Evolutionary conservation across 2,329 filamentous ascomycete genomes (phyloP).

Genomic region (Fusarium austroafricanum): DNA sequence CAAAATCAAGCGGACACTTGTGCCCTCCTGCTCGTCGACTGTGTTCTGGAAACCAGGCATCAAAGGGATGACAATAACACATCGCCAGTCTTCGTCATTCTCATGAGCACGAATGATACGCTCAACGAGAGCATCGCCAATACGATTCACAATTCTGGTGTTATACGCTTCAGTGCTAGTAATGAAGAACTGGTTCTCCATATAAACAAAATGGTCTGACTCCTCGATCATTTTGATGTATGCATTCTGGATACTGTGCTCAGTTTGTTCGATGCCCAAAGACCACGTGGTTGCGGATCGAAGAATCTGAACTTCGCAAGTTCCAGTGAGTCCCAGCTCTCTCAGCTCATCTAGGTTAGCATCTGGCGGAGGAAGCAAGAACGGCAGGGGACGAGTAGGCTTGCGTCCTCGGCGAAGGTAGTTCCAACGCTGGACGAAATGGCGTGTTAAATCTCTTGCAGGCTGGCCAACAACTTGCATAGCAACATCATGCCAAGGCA

Average conservation of each 20-base stretch:
- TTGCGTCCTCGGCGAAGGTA: constrained; percentile 94
- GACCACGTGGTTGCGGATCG: constrained; percentile 94
- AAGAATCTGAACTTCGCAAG: constrained; percentile 95
- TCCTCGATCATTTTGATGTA: constrained; percentile 95
- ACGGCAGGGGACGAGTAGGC: constrained; percentile 91
- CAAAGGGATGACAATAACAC: constrained; percentile 88
- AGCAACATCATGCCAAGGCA: constrained; percentile 98
- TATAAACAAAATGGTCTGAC: constrained; percentile 97
- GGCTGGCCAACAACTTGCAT: constrained; percentile 99
- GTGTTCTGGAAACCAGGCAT: constrained; percentile 99
- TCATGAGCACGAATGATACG: constrained; percentile 86
- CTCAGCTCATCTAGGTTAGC: constrained; percentile 88
- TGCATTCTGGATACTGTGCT: constrained; percentile 95
- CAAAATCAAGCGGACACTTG: constrained; percentile 94
- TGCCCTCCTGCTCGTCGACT: constrained; percentile 92
- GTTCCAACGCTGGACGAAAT: constrained; percentile 99
- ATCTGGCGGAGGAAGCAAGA: constrained; percentile 92
- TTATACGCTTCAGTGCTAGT: constrained; percentile 90
- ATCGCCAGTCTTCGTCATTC: constrained; percentile 90
- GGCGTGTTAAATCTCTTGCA: constrained; percentile 90
- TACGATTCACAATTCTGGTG: constrained; percentile 89
- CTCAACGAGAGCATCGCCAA: constrained; percentile 93
- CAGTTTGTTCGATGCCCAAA: constrained; percentile 85
- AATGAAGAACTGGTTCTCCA: constrained; percentile 99
- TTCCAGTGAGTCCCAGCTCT: constrained; percentile 87